Conservation (phyloP, 2,329 filamentous ascomycete genomes). For the Monilinia laxa region DNA sequence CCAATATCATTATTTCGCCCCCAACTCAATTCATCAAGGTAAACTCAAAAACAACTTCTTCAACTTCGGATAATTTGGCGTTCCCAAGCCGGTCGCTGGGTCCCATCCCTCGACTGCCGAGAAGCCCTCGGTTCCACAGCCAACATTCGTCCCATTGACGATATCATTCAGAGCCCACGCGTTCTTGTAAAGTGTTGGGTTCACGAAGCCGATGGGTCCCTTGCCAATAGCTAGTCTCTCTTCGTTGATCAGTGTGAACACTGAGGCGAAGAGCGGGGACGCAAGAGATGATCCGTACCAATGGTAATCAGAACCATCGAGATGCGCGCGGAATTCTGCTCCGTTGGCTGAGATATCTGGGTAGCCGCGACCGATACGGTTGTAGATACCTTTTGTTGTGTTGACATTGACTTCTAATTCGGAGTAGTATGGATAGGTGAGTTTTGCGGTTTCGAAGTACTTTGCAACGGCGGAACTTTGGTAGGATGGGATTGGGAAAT, state of each 20-base stretch:
- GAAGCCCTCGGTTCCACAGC: constrained; percentile 42
- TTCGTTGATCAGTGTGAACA: constrained; percentile 31
- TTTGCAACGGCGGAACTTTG: constrained; percentile 47
- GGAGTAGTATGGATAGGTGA: constrained; percentile 33
- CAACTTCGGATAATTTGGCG: constrained; percentile 37
- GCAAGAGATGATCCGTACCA: constrained; percentile 31
- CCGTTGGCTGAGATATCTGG: constrained; percentile 58
- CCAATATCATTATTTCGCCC: background rate
- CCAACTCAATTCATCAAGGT: constrained; percentile 25
- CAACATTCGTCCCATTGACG: constrained; percentile 37
- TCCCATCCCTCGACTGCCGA: constrained; percentile 38
- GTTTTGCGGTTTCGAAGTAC: constrained; percentile 43
- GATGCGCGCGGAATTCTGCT: constrained; percentile 27
- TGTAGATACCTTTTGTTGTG: constrained; percentile 49
- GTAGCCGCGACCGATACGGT: constrained; percentile 51
- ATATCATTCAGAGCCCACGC: constrained; percentile 41
- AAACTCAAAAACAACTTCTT: constrained; percentile 31
- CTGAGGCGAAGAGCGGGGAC: constrained; percentile 31
- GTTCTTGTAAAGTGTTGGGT: constrained; percentile 24
- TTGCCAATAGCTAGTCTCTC: constrained; percentile 14
- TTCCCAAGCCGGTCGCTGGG: constrained; percentile 34
- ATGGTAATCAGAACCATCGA: constrained; percentile 18
- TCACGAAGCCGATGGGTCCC: constrained; percentile 19
- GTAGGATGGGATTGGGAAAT: constrained; percentile 50
- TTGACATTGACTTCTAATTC: constrained; percentile 40